Percentiles rank a stretch among this genome's conserved stretches.
These are phyloP conservation scores for Aspergillus bertholletiae DNA, from an alignment of 495 filamentous ascomycete genomes.

Conservation along the genomic window DNA sequence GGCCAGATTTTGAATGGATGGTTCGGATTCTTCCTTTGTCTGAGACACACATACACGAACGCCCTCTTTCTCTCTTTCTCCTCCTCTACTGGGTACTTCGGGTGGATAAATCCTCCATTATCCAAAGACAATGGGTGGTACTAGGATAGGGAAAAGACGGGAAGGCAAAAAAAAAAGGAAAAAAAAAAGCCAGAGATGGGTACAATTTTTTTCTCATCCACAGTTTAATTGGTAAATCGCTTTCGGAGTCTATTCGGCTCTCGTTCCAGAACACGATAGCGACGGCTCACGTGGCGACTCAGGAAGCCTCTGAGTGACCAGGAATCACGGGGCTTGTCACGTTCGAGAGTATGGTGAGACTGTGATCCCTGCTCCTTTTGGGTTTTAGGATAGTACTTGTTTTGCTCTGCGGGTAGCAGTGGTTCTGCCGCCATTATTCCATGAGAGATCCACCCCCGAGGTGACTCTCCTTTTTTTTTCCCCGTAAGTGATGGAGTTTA, in stretches of 20 bases:
- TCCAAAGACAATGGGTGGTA: neutral
- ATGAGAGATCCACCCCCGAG: conserved; percentile 3
- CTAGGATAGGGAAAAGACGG: neutral
- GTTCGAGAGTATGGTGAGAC: conserved; percentile 10
- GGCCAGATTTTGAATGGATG: conserved; percentile 2
- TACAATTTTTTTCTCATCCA: neutral
- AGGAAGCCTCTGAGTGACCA: conserved; percentile 42
- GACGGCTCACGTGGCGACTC: conserved; percentile 31
- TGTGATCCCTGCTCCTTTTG: conserved; percentile 3
- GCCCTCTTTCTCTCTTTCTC: neutral
- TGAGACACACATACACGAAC: neutral
- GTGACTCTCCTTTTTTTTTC: neutral
- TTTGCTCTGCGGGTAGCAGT: conserved; percentile 13
- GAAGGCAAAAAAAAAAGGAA: no score
- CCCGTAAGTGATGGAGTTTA: neutral
- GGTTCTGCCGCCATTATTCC: conserved; percentile 29
- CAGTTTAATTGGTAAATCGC: conserved; percentile 23
- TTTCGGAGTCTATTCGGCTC: conserved; percentile 44
- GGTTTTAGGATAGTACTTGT: conserved; percentile 2
- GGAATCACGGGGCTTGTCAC: conserved; percentile 16
- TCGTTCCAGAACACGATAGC: conserved; percentile 40
- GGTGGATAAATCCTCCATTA: neutral
- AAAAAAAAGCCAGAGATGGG: no score
- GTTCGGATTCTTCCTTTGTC: neutral
- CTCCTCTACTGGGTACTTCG: neutral